Percentiles rank a stretch among this genome's conserved stretches.
phyloP scores from a whole-genome alignment of 2,329 filamentous ascomycete species.

The Colletotrichum spaethianum region DNA sequence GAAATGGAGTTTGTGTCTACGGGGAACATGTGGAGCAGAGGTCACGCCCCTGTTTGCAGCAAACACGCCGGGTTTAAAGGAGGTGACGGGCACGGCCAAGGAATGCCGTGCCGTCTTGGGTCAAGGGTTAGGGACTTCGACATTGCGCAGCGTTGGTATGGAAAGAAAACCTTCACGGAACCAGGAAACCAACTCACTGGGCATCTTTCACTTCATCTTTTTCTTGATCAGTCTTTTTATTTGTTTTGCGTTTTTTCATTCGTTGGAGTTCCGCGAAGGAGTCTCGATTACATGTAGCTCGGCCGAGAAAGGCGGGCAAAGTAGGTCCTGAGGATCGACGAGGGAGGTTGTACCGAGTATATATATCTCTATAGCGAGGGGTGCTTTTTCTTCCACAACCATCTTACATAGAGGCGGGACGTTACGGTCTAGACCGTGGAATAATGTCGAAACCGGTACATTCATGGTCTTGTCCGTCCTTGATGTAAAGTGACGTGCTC shows the following conservation, averaged over 20 bases:
- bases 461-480: not conserved
- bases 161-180: slow-evolving; percentile 20
- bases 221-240: slow-evolving; percentile 9
- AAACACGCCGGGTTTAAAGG: not conserved
- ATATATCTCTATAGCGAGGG: slow-evolving; percentile 24
- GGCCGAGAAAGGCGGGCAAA: slow-evolving; percentile 5
- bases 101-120: slow-evolving; percentile 13
- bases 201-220: slow-evolving; percentile 15
- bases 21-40: slow-evolving; percentile 23
- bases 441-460: slow-evolving; percentile 24
- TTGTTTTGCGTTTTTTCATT: slow-evolving; percentile 4
- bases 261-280: slow-evolving; percentile 15
- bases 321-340: not conserved
- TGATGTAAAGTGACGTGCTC: not conserved
- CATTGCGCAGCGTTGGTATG: slow-evolving; percentile 18
- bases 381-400: not conserved
- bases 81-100: slow-evolving; percentile 11
- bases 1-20: slow-evolving; percentile 37
- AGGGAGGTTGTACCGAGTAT: slow-evolving; percentile 24
- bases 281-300: slow-evolving; percentile 9
- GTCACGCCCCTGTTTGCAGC: slow-evolving; percentile 10
- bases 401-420: slow-evolving; percentile 22
- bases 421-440: slow-evolving; percentile 13
- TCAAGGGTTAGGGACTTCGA: slow-evolving; percentile 23
- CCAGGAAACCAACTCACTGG: slow-evolving; percentile 23